phyloP scores from a whole-genome alignment of 75 land plant species.

The Selaginella moellendorffii region DNA sequence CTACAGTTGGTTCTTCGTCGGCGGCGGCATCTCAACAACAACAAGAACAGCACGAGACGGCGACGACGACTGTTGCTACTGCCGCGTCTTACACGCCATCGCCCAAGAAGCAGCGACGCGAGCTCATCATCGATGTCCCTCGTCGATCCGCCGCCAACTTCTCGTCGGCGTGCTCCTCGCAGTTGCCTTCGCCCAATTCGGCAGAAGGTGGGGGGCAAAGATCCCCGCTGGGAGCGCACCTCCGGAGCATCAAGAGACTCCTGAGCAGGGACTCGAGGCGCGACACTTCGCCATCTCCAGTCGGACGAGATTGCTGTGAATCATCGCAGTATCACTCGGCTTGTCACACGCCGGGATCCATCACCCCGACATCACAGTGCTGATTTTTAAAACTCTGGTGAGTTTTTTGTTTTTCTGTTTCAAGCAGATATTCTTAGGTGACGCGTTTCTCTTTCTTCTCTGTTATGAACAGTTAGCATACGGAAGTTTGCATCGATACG shows the following conservation, averaged over 20 bases:
- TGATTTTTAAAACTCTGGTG: no score
- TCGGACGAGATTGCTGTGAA: not conserved
- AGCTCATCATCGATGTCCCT: not conserved
- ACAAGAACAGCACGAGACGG: not conserved
- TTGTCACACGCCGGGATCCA: no score
- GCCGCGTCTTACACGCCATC: not conserved
- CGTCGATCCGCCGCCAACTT: not conserved
- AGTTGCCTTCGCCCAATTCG: no score
- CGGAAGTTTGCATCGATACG: no score
- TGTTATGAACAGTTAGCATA: no score
- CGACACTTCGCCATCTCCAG: not conserved
- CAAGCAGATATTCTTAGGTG: no score
- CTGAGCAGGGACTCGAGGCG: not conserved
- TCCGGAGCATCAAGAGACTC: not conserved
- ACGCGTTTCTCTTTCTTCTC: no score
- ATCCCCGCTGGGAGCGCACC: not conserved
- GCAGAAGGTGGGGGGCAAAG: no score
- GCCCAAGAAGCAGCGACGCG: not conserved
- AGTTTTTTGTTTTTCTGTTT: no score
- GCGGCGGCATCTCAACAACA: no score
- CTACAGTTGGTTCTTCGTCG: no score
- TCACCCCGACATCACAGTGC: not conserved
- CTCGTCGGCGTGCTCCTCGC: not conserved
- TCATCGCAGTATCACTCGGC: not conserved
- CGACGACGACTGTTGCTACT: not conserved